Percentiles rank a stretch among this genome's conserved stretches.
Evolutionary conservation across 1,284 basidiomycete species (phyloP).

Genomic region (Boletus smithii): DNA sequence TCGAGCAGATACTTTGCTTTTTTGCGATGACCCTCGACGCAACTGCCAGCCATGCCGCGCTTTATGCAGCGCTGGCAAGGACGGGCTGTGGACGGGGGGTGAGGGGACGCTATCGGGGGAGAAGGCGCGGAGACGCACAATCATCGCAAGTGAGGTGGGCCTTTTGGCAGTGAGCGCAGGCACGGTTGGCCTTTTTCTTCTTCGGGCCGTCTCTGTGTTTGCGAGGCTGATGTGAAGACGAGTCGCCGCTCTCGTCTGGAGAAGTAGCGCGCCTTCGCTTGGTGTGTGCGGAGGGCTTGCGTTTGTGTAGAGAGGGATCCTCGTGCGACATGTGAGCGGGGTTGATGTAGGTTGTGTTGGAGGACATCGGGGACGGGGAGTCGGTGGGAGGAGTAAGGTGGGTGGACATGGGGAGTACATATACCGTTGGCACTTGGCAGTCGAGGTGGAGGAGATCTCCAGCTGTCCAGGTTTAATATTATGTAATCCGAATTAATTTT

Average conservation of each 20-base stretch:
- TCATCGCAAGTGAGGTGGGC: conserved; percentile 98
- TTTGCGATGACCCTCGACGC: conserved; percentile 93
- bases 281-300: conserved; percentile 12
- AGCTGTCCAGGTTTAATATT: too few relatives aligned
- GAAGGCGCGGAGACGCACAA: conserved; percentile 53
- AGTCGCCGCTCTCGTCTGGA: conserved; percentile 50
- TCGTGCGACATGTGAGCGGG: conserved; percentile 27
- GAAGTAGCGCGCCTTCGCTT: conserved; percentile 45
- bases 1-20: conserved; percentile 97
- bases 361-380: too few relatives aligned
- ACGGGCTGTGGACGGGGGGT: conserved; percentile 57
- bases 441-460: conserved; percentile 12
- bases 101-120: conserved; percentile 14
- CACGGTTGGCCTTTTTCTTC: conserved; percentile 91
- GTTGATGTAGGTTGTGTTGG: conserved; percentile 31
- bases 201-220: conserved; percentile 70
- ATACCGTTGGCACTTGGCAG: too few relatives aligned
- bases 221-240: conserved; percentile 40
- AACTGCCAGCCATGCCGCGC: conserved; percentile 85
- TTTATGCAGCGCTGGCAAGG: conserved; percentile 95
- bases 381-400: conserved; percentile 6
- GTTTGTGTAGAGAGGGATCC: conserved; percentile 11
- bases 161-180: conserved; percentile 93
- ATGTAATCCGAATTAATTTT: conserved; percentile 1
- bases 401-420: conserved; percentile 12